Conservation (phyloP, 768 basidiomycete species). For the Coprinopsis cinerea region DNA sequence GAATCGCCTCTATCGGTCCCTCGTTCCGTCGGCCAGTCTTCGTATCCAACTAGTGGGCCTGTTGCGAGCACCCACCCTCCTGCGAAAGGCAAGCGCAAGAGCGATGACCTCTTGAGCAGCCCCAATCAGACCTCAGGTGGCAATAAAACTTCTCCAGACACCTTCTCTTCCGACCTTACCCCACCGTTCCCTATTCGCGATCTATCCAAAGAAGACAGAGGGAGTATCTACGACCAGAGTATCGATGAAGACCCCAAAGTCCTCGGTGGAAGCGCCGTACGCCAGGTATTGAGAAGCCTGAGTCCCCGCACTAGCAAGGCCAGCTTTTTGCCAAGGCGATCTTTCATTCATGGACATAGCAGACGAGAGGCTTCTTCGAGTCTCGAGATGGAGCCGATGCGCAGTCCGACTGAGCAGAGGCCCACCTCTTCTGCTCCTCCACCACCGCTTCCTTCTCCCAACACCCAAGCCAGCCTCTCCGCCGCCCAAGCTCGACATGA, state of each 20-base stretch:
- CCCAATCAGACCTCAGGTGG: not conserved
- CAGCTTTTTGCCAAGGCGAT: not conserved
- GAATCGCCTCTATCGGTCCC: conserved; percentile 21
- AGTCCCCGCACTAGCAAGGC: conserved; percentile 34
- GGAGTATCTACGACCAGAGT: conserved; percentile 19
- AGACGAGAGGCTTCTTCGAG: not conserved
- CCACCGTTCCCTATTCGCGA: conserved; percentile 6
- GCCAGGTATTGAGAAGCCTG: conserved; percentile 37
- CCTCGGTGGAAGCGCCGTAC: conserved; percentile 24
- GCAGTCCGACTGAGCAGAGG: not conserved
- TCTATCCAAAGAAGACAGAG: conserved; percentile 17
- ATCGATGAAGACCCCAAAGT: conserved; percentile 25
- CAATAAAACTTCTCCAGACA: not conserved
- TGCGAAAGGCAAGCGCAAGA: conserved; percentile 13
- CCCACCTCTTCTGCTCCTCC: not conserved
- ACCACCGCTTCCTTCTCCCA: no score
- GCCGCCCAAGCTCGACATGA: not conserved
- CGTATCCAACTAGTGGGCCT: conserved; percentile 10
- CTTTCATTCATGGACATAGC: not conserved
- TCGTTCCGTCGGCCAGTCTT: conserved; percentile 20
- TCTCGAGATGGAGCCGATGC: not conserved
- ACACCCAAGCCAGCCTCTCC: no score
- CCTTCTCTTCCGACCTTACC: conserved; percentile 5
- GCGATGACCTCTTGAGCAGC: conserved; percentile 2
- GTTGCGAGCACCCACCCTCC: conserved; percentile 3